phyloP scores from a whole-genome alignment of 768 basidiomycete genomes.

The Kwoniella sp. region DNA sequence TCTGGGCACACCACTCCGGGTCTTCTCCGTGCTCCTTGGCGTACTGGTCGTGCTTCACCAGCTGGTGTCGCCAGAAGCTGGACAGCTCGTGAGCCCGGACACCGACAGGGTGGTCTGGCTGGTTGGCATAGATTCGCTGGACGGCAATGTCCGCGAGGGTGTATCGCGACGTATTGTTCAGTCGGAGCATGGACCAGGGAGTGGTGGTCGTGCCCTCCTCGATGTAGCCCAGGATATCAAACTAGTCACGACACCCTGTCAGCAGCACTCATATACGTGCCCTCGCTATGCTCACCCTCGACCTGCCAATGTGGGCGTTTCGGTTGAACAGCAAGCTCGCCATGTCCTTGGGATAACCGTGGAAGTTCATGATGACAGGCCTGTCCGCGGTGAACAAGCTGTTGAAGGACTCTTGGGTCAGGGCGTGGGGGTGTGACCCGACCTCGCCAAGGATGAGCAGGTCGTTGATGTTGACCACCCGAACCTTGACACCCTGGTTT shows the following conservation, averaged over 20 bases:
- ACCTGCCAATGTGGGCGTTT: slow-evolving; percentile 41
- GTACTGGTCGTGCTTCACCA: slow-evolving; percentile 61
- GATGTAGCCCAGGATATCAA: slow-evolving; percentile 41
- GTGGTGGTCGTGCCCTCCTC: slow-evolving; percentile 48
- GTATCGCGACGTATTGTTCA: slow-evolving; percentile 48
- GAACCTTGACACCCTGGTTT: slow-evolving; percentile 63
- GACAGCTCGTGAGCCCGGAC: slow-evolving; percentile 60
- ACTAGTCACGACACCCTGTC: slow-evolving; percentile 13
- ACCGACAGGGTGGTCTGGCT: slow-evolving; percentile 47
- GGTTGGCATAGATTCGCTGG: slow-evolving; percentile 33
- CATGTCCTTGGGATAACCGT: slow-evolving; percentile 57
- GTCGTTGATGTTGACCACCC: slow-evolving; percentile 86
- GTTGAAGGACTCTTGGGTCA: slow-evolving; percentile 37
- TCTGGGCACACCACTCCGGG: slow-evolving; percentile 35
- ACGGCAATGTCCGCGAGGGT: slow-evolving; percentile 49
- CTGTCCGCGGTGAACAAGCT: slow-evolving; percentile 46
- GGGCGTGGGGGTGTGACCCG: slow-evolving; percentile 54
- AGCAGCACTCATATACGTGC: background rate
- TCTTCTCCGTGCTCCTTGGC: slow-evolving; percentile 55
- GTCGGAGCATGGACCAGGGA: slow-evolving; percentile 52
- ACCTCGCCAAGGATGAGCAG: slow-evolving; percentile 70
- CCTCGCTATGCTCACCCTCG: slow-evolving; percentile 23
- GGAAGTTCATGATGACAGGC: slow-evolving; percentile 72
- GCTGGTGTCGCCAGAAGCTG: slow-evolving; percentile 60
- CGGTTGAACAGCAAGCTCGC: slow-evolving; percentile 42